Percentiles rank a stretch among this genome's conserved stretches.
These are phyloP conservation scores for Colletotrichum siamense DNA, from an alignment of 2,329 filamentous ascomycete genomes.

Conservation along the genomic window DNA sequence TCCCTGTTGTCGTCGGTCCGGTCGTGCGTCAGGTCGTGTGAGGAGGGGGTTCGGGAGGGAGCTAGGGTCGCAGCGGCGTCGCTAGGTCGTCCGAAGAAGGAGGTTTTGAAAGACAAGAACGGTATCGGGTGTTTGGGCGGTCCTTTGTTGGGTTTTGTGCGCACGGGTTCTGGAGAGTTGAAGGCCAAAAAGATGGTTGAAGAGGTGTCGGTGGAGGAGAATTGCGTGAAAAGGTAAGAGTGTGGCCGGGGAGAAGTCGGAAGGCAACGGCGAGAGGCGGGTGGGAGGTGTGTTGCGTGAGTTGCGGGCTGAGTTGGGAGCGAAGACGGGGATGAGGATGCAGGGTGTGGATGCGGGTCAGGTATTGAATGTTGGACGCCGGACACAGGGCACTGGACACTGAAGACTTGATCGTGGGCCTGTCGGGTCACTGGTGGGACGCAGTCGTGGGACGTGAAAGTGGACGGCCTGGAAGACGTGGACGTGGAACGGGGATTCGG, in stretches of 20 bases:
- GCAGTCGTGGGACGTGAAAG: background rate
- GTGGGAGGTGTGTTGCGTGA: constrained; percentile 10
- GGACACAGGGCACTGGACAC: background rate
- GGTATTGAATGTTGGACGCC: background rate
- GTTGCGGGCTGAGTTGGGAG: constrained; percentile 7
- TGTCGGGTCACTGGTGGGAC: background rate
- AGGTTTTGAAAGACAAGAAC: background rate
- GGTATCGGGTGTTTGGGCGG: background rate
- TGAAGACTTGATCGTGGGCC: constrained; percentile 15
- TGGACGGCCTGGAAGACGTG: background rate
- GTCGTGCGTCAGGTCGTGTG: background rate
- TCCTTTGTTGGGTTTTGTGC: background rate
- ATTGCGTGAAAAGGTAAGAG: background rate
- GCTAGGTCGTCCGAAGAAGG: constrained; percentile 14
- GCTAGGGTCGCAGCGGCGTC: constrained; percentile 1
- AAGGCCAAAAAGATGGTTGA: background rate
- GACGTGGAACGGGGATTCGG: constrained; percentile 1
- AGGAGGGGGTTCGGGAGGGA: constrained; percentile 12
- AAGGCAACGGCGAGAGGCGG: constrained; percentile 6
- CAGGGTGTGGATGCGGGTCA: background rate
- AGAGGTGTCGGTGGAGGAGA: background rate
- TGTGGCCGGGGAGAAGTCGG: constrained; percentile 8
- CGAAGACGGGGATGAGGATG: background rate
- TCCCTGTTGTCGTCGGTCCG: background rate
- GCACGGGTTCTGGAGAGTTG: background rate